Conservation (phyloP, 371 early-diverging fungal genomes). For the Fennellomyces sp. region DNA sequence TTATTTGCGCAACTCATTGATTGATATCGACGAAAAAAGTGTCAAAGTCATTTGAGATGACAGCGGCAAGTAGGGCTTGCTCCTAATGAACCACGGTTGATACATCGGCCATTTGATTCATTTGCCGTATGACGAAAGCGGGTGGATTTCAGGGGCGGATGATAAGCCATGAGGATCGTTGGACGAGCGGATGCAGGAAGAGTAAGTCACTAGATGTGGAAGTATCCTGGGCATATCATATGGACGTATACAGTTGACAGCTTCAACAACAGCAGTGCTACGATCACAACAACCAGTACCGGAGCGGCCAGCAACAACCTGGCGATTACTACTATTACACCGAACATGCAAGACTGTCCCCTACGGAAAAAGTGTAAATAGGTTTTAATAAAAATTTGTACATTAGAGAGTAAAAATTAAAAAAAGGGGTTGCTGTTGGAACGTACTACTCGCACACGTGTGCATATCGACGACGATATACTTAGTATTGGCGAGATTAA, state of each 20-base stretch:
- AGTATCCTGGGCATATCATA: conserved; percentile 30
- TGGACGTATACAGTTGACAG: conserved; percentile 18
- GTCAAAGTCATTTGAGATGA: conserved; percentile 27
- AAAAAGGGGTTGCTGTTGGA: too few relatives aligned
- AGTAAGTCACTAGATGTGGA: conserved; percentile 33
- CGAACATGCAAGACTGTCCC: too few relatives aligned
- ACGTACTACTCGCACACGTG: too few relatives aligned
- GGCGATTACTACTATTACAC: background rate
- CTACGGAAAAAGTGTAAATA: too few relatives aligned
- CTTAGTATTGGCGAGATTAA: too few relatives aligned
- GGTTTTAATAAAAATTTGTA: too few relatives aligned
- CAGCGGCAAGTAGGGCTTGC: conserved; percentile 25
- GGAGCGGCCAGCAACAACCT: background rate
- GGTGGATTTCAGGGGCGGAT: conserved; percentile 36
- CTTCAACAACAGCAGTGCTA: background rate
- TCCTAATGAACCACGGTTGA: conserved; percentile 33
- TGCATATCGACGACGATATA: too few relatives aligned
- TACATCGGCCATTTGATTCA: conserved; percentile 49
- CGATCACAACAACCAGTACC: background rate
- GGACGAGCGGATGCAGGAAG: conserved; percentile 18
- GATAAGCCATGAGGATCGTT: conserved; percentile 33
- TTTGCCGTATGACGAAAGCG: conserved; percentile 16
- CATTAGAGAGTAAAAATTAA: too few relatives aligned
- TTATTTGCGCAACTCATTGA: conserved; percentile 23
- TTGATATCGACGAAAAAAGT: conserved; percentile 9